A percentile compares a stretch with the other conserved stretches of the same genome.
Conservation (phyloP, 805 yeast genomes). For the Saccharomycopsis fodiens region DNA sequence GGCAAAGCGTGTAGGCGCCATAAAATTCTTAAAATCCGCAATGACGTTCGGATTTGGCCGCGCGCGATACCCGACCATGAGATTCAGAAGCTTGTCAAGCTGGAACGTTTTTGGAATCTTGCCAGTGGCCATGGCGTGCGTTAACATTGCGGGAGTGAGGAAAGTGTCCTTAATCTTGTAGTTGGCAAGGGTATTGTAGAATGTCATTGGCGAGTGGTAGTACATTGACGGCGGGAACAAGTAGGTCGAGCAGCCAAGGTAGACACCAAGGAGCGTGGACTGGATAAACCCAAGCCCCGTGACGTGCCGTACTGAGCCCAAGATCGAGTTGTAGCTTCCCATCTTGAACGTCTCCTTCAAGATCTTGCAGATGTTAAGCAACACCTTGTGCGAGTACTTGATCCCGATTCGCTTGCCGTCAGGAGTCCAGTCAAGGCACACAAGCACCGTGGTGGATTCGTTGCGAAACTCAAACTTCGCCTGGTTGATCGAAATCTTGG, state of each 20-base stretch:
- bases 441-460: constrained; percentile 41
- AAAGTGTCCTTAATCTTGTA: constrained; percentile 80
- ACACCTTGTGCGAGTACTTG: constrained; percentile 43
- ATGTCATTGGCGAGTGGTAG: constrained; percentile 63
- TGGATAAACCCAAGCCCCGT: constrained; percentile 84
- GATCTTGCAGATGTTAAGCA: constrained; percentile 77
- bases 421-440: constrained; percentile 65
- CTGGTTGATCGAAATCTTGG: constrained; percentile 19
- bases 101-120: constrained; percentile 51
- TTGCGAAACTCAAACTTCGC: constrained; percentile 30
- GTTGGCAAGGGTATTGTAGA: constrained; percentile 62
- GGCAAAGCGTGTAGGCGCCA: constrained; percentile 57
- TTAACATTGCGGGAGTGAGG: constrained; percentile 77
- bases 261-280: constrained; percentile 76
- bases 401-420: constrained; percentile 63
- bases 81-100: constrained; percentile 59
- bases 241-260: constrained; percentile 79
- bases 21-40: constrained; percentile 49
- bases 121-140: constrained; percentile 55
- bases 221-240: constrained; percentile 72
- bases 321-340: constrained; percentile 58
- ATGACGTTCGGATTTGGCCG: constrained; percentile 63
- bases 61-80: constrained; percentile 74
- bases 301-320: constrained; percentile 83
- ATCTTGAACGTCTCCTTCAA: constrained; percentile 89